Evolutionary conservation across 31 red algal species (phyloP).

Genomic region (Bonnemaisonia californica): DNA sequence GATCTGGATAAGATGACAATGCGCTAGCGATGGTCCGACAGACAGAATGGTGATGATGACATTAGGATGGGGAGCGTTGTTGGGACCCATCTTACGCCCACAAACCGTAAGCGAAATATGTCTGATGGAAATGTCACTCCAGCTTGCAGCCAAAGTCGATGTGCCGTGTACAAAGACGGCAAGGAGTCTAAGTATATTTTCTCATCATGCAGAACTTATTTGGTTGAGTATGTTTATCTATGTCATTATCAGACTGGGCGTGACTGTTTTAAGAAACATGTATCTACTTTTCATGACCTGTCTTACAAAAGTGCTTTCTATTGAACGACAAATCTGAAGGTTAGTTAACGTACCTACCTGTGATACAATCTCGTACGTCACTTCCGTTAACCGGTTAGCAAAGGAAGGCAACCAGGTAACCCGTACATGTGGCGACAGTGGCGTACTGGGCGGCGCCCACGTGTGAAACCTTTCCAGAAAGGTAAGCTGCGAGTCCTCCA

Average conservation of each 20-base stretch:
- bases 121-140: neutral
- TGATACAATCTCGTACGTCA: too few relatives aligned
- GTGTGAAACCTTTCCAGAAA: too few relatives aligned
- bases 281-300: neutral
- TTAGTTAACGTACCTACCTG: too few relatives aligned
- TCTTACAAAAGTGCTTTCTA: neutral
- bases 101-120: neutral
- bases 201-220: neutral
- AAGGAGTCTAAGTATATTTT: conserved; percentile 1
- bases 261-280: conserved; percentile 1
- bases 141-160: neutral
- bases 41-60: neutral
- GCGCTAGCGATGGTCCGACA: neutral
- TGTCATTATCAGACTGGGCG: conserved; percentile 3
- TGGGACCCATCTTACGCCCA: neutral
- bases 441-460: too few relatives aligned
- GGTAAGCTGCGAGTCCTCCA: too few relatives aligned
- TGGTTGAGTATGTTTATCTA: neutral
- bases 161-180: neutral
- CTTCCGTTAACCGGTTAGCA: too few relatives aligned
- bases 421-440: too few relatives aligned
- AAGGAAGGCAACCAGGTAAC: too few relatives aligned
- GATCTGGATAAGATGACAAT: neutral
- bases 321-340: too few relatives aligned
- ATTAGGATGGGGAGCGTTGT: neutral